Evolutionary conservation across 2,329 filamentous ascomycete genomes (phyloP).

Genomic region (Neonectria hederae): DNA sequence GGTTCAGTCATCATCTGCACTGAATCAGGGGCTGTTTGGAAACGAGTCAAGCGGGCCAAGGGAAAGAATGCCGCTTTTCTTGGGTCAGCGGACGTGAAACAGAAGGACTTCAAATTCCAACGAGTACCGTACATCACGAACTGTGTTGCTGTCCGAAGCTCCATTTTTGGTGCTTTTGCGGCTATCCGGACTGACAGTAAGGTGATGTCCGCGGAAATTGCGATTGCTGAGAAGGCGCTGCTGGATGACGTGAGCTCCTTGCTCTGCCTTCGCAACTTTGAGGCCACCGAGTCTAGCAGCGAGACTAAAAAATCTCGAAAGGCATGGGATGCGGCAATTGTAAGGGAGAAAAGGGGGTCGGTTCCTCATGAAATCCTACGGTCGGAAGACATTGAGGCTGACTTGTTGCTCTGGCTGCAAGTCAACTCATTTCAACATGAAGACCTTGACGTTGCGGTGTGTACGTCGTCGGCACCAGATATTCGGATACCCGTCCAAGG

Average conservation of each 20-base stretch:
- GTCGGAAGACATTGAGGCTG: slow-evolving; percentile 72
- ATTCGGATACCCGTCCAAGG: slow-evolving; percentile 82
- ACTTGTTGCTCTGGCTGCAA: slow-evolving; percentile 63
- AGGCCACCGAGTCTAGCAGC: slow-evolving; percentile 50
- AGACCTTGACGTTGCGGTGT: slow-evolving; percentile 56
- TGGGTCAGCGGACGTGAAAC: slow-evolving; percentile 64
- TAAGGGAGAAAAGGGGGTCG: slow-evolving; percentile 58
- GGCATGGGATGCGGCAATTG: slow-evolving; percentile 45
- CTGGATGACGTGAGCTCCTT: slow-evolving; percentile 79
- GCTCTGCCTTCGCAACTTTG: slow-evolving; percentile 72
- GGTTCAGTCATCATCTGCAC: slow-evolving; percentile 96
- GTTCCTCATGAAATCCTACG: slow-evolving; percentile 65
- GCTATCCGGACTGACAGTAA: slow-evolving; percentile 86
- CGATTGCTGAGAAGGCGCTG: slow-evolving; percentile 71
- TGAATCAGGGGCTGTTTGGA: slow-evolving; percentile 92
- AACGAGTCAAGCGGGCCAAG: slow-evolving; percentile 82
- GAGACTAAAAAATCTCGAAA: slow-evolving; percentile 53
- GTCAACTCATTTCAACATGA: slow-evolving; percentile 51
- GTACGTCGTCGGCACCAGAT: slow-evolving; percentile 71
- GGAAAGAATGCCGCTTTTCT: slow-evolving; percentile 71
- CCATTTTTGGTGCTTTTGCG: slow-evolving; percentile 88
- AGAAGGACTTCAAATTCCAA: slow-evolving; percentile 95
- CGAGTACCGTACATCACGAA: slow-evolving; percentile 88
- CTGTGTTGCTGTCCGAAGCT: slow-evolving; percentile 85
- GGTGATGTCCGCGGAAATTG: slow-evolving; percentile 77